Evolutionary conservation across 768 basidiomycete genomes (phyloP).

Genomic region (Termitomyces sp.): DNA sequence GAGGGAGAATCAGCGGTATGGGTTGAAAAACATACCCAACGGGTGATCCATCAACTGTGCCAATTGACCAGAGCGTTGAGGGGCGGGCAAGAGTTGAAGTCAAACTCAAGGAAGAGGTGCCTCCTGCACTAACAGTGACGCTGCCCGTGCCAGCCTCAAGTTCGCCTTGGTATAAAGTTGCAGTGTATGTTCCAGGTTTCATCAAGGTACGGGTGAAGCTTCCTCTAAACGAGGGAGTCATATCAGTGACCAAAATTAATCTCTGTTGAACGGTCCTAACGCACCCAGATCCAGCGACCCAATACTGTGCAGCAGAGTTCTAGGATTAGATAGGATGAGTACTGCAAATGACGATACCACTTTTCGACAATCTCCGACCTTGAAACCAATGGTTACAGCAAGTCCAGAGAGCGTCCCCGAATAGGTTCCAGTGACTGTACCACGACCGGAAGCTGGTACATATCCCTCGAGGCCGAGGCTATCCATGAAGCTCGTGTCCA

Average conservation of each 20-base stretch:
- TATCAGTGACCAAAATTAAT: neutral
- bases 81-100: slow-evolving; percentile 26
- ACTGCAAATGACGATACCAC: neutral
- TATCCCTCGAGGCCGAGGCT: slow-evolving; percentile 37
- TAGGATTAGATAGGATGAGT: slow-evolving; percentile 5
- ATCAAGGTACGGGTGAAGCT: slow-evolving; percentile 36
- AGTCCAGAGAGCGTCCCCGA: slow-evolving; percentile 35
- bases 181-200: slow-evolving; percentile 45
- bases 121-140: slow-evolving; percentile 35
- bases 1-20: too few species aligned
- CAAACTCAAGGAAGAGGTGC: slow-evolving; percentile 28
- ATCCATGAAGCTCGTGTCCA: slow-evolving; percentile 40
- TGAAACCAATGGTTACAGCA: slow-evolving; percentile 36
- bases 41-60: slow-evolving; percentile 40
- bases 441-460: slow-evolving; percentile 36
- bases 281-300: slow-evolving; percentile 34
- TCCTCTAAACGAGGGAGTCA: slow-evolving; percentile 20
- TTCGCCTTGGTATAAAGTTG: slow-evolving; percentile 40
- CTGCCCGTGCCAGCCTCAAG: slow-evolving; percentile 36
- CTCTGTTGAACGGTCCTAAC: neutral
- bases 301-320: slow-evolving; percentile 43
- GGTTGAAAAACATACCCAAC: slow-evolving; percentile 21
- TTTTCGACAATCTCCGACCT: slow-evolving; percentile 17
- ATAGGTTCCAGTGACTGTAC: slow-evolving; percentile 36
- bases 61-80: slow-evolving; percentile 38